Conservation (phyloP, 1,284 basidiomycete genomes). For the Veloporphyrellus conicus region DNA sequence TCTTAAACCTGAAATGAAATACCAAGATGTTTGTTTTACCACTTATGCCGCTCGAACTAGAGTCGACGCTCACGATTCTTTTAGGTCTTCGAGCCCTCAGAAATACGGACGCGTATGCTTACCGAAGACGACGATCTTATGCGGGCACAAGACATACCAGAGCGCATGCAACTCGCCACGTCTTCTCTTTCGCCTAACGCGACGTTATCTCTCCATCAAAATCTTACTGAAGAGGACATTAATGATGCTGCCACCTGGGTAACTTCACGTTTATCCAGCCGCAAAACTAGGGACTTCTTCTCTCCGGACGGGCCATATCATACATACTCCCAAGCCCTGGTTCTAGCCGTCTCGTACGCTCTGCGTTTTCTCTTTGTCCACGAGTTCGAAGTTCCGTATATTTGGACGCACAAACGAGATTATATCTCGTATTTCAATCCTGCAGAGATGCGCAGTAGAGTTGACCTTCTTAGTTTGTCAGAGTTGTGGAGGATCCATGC, state of each 20-base stretch:
- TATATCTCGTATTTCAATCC: constrained; percentile 78
- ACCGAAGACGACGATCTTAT: constrained; percentile 96
- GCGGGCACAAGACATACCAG: constrained; percentile 86
- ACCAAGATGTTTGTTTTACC: constrained; percentile 73
- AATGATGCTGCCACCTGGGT: constrained; percentile 88
- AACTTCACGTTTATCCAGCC: constrained; percentile 76
- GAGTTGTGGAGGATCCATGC: constrained; percentile 87
- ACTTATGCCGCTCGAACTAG: constrained; percentile 3
- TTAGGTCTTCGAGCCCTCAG: constrained; percentile 96
- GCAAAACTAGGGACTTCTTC: constrained; percentile 76
- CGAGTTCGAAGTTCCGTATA: constrained; percentile 89
- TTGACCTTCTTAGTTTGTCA: constrained; percentile 69
- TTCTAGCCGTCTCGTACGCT: constrained; percentile 76
- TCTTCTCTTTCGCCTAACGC: constrained; percentile 73
- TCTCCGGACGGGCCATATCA: constrained; percentile 53
- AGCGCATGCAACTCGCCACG: constrained; percentile 93
- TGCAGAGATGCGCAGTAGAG: constrained; percentile 47
- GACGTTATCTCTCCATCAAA: constrained; percentile 62
- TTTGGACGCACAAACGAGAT: constrained; percentile 92
- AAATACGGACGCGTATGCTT: constrained; percentile 87
- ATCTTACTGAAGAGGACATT: constrained; percentile 67
- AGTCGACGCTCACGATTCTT: constrained; percentile 11
- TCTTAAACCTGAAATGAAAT: constrained; percentile 72
- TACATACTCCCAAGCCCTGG: constrained; percentile 65
- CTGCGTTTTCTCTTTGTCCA: constrained; percentile 85